These are phyloP conservation scores for Lactarius trivialis DNA, from an alignment of 768 basidiomycete species.

Conservation along the genomic window DNA sequence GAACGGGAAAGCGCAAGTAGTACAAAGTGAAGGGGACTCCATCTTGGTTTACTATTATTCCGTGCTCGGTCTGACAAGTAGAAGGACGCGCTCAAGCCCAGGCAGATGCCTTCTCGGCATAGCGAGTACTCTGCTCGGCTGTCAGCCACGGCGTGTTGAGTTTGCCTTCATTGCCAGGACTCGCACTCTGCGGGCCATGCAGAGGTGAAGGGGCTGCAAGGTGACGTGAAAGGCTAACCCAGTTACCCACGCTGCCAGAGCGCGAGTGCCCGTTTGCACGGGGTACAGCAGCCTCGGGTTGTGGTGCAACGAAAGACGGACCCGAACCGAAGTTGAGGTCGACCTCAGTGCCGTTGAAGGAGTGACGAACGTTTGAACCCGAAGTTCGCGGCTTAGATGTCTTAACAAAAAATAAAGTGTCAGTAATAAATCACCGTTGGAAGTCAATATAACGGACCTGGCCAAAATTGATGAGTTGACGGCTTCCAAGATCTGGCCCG, in stretches of 20 bases:
- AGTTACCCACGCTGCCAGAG: conserved; percentile 76
- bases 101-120: conserved; percentile 57
- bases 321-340: conserved; percentile 52
- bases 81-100: conserved; percentile 27
- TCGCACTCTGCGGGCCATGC: conserved; percentile 43
- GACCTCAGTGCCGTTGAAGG: conserved; percentile 67
- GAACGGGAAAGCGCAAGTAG: conserved; percentile 5
- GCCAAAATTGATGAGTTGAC: conserved; percentile 66
- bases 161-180: conserved; percentile 51
- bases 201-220: conserved; percentile 45
- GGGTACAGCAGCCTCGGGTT: conserved; percentile 36
- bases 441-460: conserved; percentile 41
- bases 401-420: conserved; percentile 21
- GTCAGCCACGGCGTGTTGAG: conserved; percentile 54
- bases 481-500: conserved; percentile 78
- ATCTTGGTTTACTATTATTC: conserved; percentile 6
- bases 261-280: conserved; percentile 63
- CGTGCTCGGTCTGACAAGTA: background rate
- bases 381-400: conserved; percentile 34
- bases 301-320: conserved; percentile 34
- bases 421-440: conserved; percentile 4
- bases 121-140: conserved; percentile 27
- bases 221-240: conserved; percentile 57
- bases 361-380: conserved; percentile 52
- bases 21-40: conserved; percentile 2